phyloP scores from a whole-genome alignment of 495 filamentous ascomycete species.

The Penicillium herquei region DNA sequence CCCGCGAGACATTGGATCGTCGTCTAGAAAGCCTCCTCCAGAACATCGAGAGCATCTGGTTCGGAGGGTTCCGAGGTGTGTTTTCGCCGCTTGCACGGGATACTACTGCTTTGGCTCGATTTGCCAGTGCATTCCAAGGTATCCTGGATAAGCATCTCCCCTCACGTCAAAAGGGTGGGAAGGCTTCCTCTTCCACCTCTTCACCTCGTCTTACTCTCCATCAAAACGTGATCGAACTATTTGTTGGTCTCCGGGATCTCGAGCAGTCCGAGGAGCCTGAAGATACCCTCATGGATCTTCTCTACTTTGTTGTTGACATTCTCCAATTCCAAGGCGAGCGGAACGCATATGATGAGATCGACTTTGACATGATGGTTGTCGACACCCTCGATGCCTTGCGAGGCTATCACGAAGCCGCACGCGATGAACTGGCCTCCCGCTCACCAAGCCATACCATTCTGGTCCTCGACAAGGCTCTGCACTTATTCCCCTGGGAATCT shows the following conservation, averaged over 20 bases:
- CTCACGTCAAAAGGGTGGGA: slow-evolving; percentile 69
- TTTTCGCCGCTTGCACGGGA: slow-evolving; percentile 71
- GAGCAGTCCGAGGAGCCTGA: slow-evolving; percentile 70
- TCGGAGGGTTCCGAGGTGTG: slow-evolving; percentile 89
- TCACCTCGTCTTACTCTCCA: slow-evolving; percentile 62
- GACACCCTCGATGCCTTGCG: slow-evolving; percentile 79
- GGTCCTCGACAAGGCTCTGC: slow-evolving; percentile 87
- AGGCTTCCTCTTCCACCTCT: slow-evolving; percentile 23
- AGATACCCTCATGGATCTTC: slow-evolving; percentile 80
- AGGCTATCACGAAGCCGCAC: slow-evolving; percentile 65
- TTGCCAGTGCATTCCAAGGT: slow-evolving; percentile 72
- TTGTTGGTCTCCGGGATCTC: slow-evolving; percentile 78
- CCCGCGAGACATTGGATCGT: slow-evolving; percentile 73
- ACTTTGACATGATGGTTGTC: slow-evolving; percentile 87
- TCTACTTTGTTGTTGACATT: slow-evolving; percentile 96
- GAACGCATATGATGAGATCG: slow-evolving; percentile 97
- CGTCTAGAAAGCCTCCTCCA: slow-evolving; percentile 74
- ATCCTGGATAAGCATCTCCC: slow-evolving; percentile 86
- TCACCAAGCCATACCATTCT: slow-evolving; percentile 83
- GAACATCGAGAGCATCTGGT: slow-evolving; percentile 89
- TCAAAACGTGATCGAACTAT: slow-evolving; percentile 77
- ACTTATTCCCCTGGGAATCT: slow-evolving; percentile 94
- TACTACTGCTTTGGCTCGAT: slow-evolving; percentile 62
- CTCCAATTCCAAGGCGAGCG: slow-evolving; percentile 94
- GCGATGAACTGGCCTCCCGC: slow-evolving; percentile 48